Conservation (phyloP, 805 yeast genomes). For the Scheffersomyces coipomensis region DNA sequence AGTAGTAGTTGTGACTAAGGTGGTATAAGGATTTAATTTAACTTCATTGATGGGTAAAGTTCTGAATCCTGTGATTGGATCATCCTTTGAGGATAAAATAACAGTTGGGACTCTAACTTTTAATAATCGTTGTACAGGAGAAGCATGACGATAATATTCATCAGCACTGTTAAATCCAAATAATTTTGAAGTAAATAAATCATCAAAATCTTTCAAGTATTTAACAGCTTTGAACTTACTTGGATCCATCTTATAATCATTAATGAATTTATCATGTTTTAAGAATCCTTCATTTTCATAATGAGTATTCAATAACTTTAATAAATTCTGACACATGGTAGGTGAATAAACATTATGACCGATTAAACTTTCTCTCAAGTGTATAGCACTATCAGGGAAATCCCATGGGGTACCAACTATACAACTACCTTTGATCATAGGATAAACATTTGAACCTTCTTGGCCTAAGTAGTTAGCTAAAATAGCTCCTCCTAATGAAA, state of each 20-base stretch:
- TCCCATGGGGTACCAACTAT: constrained; percentile 75
- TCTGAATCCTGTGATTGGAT: constrained; percentile 59
- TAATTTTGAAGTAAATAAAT: constrained; percentile 55
- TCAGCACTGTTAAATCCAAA: constrained; percentile 63
- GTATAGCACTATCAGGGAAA: constrained; percentile 51
- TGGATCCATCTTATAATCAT: constrained; percentile 29
- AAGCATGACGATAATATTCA: constrained; percentile 65
- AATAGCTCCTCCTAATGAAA: constrained; percentile 71
- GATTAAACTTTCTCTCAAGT: constrained; percentile 38
- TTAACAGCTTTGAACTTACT: constrained; percentile 24
- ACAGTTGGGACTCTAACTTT: constrained; percentile 61
- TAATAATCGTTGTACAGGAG: constrained; percentile 56
- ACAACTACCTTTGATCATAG: constrained; percentile 56
- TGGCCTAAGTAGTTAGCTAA: constrained; percentile 69
- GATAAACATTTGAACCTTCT: constrained; percentile 47
- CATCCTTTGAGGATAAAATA: constrained; percentile 62
- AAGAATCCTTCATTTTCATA: constrained; percentile 20
- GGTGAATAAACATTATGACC: constrained; percentile 43
- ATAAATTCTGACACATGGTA: constrained; percentile 38
- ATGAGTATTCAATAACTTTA: constrained; percentile 30
- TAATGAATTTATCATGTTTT: constrained; percentile 18
- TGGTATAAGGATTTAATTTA: constrained; percentile 54
- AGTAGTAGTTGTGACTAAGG: constrained; percentile 54
- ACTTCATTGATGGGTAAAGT: constrained; percentile 53
- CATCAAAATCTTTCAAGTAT: constrained; percentile 58